Conservation (phyloP, 257 asterid species). For the Mentha longifolia region DNA sequence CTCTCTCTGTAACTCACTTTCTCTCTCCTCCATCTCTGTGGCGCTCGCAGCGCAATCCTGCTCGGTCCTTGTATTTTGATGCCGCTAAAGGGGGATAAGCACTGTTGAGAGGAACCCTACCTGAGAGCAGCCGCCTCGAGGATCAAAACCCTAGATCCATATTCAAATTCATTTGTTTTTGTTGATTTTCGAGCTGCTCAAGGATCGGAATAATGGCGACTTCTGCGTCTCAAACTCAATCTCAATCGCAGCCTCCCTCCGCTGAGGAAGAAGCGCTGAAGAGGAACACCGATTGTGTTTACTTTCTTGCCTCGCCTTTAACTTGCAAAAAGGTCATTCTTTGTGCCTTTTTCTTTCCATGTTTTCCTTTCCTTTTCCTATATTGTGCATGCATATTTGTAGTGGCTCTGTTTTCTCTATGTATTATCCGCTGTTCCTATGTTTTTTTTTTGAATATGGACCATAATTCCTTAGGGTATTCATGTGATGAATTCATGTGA, state of each 20-base stretch:
- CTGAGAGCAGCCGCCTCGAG: constrained; percentile 42
- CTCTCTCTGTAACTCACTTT: constrained; percentile 12
- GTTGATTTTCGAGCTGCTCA: constrained; percentile 27
- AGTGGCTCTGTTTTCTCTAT: background rate
- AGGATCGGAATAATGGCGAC: constrained; percentile 41
- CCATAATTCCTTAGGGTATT: background rate
- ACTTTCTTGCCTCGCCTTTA: constrained; percentile 92
- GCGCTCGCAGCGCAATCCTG: constrained; percentile 20
- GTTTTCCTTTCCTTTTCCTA: background rate
- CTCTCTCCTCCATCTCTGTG: constrained; percentile 23
- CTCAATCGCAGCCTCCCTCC: constrained; percentile 47
- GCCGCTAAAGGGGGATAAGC: constrained; percentile 40
- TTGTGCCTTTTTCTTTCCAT: background rate
- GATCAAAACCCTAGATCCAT: constrained; percentile 52
- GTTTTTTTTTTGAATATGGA: constrained; percentile 21
- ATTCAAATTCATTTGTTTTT: constrained; percentile 3
- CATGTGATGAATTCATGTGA: constrained; percentile 11
- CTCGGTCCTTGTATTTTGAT: constrained; percentile 28
- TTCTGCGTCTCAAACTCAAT: constrained; percentile 42
- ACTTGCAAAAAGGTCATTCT: constrained; percentile 86
- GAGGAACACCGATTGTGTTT: constrained; percentile 87
- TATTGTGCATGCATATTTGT: background rate
- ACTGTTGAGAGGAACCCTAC: constrained; percentile 31
- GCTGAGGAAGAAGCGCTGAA: constrained; percentile 70
- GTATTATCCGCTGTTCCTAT: background rate